Evolutionary conservation across 257 asterid genomes (phyloP).

Genomic region (Oldenlandia corymbosa): DNA sequence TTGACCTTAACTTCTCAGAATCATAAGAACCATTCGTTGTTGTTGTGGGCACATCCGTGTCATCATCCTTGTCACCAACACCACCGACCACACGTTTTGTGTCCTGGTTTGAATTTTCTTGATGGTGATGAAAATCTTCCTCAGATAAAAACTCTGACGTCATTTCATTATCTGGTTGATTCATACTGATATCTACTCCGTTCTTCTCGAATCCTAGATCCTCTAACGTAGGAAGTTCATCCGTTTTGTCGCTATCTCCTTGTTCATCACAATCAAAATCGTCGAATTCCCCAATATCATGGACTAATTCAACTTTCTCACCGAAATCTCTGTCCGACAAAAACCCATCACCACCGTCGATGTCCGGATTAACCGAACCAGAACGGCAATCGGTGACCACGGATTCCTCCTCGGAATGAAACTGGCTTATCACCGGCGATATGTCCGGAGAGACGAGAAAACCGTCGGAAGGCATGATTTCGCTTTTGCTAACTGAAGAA

Average conservation of each 20-base stretch:
- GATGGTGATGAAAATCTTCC: constrained; percentile 30
- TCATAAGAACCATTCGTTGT: constrained; percentile 12
- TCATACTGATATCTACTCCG: not conserved
- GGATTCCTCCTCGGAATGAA: constrained; percentile 17
- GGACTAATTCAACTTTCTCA: constrained; percentile 25
- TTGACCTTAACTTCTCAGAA: constrained; percentile 25
- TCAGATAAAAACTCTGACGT: constrained; percentile 31
- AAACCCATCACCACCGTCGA: constrained; percentile 44
- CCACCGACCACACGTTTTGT: not conserved
- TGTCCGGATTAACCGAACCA: constrained; percentile 33
- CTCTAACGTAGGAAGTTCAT: constrained; percentile 33
- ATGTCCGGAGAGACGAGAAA: constrained; percentile 3
- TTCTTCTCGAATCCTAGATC: constrained; percentile 2
- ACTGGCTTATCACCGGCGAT: constrained; percentile 8
- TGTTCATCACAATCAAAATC: constrained; percentile 22
- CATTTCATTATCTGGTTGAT: not conserved
- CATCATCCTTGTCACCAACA: constrained; percentile 10
- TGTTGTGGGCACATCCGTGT: too few species aligned
- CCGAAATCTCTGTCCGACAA: constrained; percentile 56
- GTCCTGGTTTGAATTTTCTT: constrained; percentile 13
- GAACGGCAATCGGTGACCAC: constrained; percentile 29
- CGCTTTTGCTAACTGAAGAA: constrained; percentile 23
- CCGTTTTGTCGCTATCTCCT: constrained; percentile 40
- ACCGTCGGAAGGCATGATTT: constrained; percentile 20
- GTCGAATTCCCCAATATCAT: constrained; percentile 19